Conservation (phyloP, 2,329 filamentous ascomycete genomes). For the Hymenoscyphus linearis region DNA sequence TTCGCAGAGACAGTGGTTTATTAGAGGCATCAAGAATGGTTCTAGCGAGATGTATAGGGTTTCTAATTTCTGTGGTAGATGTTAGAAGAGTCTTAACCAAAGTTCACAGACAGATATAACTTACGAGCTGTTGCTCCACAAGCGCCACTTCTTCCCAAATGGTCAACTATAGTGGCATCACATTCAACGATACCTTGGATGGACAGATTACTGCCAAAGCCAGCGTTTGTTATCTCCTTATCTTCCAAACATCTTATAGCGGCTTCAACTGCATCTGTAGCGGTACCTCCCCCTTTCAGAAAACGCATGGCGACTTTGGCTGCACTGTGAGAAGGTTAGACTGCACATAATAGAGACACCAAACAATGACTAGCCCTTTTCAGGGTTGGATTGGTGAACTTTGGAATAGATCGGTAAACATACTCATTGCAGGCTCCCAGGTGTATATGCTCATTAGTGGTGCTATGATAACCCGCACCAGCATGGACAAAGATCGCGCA, state of each 20-base stretch:
- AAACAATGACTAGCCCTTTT: conserved; percentile 8
- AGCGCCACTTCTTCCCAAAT: conserved; percentile 84
- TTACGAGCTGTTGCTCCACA: conserved; percentile 85
- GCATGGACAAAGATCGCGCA: conserved; percentile 92
- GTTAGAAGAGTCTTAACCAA: neutral
- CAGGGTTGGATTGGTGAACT: neutral
- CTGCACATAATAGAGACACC: neutral
- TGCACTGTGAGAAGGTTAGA: conserved; percentile 50
- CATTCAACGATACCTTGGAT: conserved; percentile 90
- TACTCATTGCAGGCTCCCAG: conserved; percentile 85
- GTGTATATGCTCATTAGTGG: conserved; percentile 78
- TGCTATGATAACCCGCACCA: conserved; percentile 89
- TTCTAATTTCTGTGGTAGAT: conserved; percentile 70
- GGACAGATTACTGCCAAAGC: conserved; percentile 90
- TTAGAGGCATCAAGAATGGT: conserved; percentile 74
- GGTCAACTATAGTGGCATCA: conserved; percentile 89
- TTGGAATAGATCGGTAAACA: conserved; percentile 37
- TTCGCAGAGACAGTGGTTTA: conserved; percentile 71
- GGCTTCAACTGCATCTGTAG: conserved; percentile 84
- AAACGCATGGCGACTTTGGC: conserved; percentile 79
- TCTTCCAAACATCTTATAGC: conserved; percentile 87
- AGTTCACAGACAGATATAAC: conserved; percentile 33
- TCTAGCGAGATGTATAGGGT: conserved; percentile 84
- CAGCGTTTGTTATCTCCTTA: conserved; percentile 92
- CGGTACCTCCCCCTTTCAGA: conserved; percentile 70